Evolutionary conservation across 192 early-diverging fungal species (phyloP), one percentile per base, ranked within the genome.

Genomic region (Backusella parvicylindrica): DNA sequence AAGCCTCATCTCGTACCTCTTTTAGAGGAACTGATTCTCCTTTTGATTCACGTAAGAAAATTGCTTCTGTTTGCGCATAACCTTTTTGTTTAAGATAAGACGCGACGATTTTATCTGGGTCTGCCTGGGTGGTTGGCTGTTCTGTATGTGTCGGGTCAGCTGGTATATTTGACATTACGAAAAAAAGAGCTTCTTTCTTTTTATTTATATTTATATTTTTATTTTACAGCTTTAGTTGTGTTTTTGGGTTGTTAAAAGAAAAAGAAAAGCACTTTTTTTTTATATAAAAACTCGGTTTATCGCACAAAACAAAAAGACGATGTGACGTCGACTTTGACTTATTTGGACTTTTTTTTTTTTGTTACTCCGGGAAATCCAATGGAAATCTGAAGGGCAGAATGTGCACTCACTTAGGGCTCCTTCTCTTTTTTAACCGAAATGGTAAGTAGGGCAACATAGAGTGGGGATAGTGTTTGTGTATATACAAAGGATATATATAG

Each of bases 81-180:
- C 93, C 93, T 68, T 91, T 92, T 43, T 88, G 80, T 53, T 88
- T 81, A 23, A 92, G 79, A 68, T 91, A 93, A 49, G 91, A 86
- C 41, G 88, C 79, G 12, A 92, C 89, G 18, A 91, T 86, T 65
- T 85, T 84, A 50, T 94, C 87, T 7, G 85, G 83, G 23, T 87
- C 86, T 11, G 64, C 35, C 15, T 38, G 43, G 1, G 77, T 69
- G 1, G 77, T 69, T 15, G 71, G 71, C 16, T 23, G 40, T 41
- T 38, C 68, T 12, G n/a, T 13, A 12, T 7, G 26, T 28, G 23
- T 28, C 26, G 53, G 28, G 53, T 60, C 53, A 12, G 53, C 12
- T 56, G 53, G 53, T 56, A 26, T 28, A 23, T 60, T 60, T 60
- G 53, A 60, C 53, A 60, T 60, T 26, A 26, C n/a, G 11, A 60